These are phyloP conservation scores for Helotiales sp. DNA, from an alignment of 2,329 filamentous ascomycete genomes.

Conservation along the genomic window DNA sequence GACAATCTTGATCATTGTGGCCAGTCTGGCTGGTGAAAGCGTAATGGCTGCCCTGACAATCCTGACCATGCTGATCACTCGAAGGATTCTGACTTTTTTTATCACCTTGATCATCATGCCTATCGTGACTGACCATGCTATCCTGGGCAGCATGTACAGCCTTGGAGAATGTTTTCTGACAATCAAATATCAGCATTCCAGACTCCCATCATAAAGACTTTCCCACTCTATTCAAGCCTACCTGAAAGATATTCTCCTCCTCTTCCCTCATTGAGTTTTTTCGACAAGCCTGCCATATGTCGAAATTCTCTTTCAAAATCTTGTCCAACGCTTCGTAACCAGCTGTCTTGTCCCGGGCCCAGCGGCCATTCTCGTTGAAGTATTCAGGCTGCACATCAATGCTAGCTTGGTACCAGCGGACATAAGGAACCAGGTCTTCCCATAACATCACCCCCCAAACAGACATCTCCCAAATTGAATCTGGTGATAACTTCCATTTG, in stretches of 20 bases:
- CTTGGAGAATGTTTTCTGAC: background rate
- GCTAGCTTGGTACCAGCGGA: background rate
- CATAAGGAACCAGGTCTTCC: background rate
- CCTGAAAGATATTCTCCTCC: background rate
- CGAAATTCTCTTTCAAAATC: background rate
- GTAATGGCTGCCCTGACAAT: background rate
- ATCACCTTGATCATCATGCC: no score
- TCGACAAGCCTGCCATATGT: background rate
- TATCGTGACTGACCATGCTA: no score
- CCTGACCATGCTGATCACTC: background rate
- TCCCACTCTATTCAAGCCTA: background rate
- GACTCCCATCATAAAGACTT: background rate
- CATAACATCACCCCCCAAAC: background rate
- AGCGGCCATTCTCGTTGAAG: background rate
- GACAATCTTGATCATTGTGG: background rate
- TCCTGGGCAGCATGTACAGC: background rate
- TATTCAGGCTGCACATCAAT: background rate
- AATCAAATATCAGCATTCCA: background rate
- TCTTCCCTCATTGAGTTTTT: background rate
- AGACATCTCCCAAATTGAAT: background rate
- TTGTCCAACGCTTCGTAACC: background rate
- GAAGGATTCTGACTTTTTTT: background rate
- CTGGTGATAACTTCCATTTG: background rate
- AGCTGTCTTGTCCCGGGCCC: background rate
- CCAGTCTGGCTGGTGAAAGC: background rate